Conservation (phyloP, 2,329 filamentous ascomycete species). For the Aulographum hederae region DNA sequence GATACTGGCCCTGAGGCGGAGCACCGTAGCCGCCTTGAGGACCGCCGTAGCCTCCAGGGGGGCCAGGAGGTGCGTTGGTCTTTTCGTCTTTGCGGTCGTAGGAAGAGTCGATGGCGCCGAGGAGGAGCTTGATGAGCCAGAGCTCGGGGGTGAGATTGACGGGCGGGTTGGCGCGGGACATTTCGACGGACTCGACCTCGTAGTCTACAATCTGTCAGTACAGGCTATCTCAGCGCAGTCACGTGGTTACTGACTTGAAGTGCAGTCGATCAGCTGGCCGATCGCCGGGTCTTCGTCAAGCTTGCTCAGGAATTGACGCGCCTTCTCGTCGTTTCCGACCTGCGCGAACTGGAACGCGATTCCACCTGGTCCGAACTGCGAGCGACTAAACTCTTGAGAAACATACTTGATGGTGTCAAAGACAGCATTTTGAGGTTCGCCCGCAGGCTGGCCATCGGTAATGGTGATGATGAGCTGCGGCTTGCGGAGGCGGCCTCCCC, state of each 20-base stretch:
- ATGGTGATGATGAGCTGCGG: constrained; percentile 47
- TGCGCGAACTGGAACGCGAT: constrained; percentile 51
- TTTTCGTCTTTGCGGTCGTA: constrained; percentile 51
- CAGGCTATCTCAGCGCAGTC: neutral
- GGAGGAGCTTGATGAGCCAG: constrained; percentile 49
- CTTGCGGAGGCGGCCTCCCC: constrained; percentile 36
- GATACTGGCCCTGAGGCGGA: constrained; percentile 13
- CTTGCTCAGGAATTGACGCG: constrained; percentile 42
- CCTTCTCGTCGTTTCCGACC: constrained; percentile 47
- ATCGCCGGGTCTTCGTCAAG: constrained; percentile 46
- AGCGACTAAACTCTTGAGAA: constrained; percentile 28
- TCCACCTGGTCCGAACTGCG: constrained; percentile 37
- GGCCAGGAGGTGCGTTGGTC: constrained; percentile 11
- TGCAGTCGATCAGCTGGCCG: constrained; percentile 46
- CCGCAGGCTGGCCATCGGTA: constrained; percentile 47
- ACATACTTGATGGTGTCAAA: constrained; percentile 39
- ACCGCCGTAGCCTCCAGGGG: constrained; percentile 15
- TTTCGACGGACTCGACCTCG: constrained; percentile 49
- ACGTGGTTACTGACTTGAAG: constrained; percentile 38
- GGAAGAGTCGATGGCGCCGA: constrained; percentile 46
- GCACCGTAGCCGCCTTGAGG: constrained; percentile 8
- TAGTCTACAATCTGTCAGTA: constrained; percentile 28
- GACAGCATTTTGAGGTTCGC: constrained; percentile 37
- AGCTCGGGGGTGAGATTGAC: constrained; percentile 46
- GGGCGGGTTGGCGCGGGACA: constrained; percentile 41